A percentile compares a stretch with the other conserved stretches of the same genome.
These are phyloP conservation scores for Amaranthus cruentus DNA, from an alignment of 148 eudicot species.

Conservation along the genomic window DNA sequence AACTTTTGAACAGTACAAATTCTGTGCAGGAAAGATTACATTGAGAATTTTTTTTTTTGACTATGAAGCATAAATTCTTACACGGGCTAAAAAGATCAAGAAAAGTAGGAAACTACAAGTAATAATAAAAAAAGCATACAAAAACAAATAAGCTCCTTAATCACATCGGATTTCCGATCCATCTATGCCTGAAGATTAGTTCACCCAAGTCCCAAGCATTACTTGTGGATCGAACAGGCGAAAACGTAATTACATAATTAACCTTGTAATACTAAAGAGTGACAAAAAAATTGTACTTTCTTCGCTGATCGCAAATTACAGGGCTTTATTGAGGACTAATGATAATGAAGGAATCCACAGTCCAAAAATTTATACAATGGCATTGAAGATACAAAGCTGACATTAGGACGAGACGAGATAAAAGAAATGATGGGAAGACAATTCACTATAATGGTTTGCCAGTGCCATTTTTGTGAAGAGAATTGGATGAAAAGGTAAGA, in stretches of 20 bases:
- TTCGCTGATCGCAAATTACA: background rate
- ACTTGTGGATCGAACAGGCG: background rate
- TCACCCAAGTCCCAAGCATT: background rate
- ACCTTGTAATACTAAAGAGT: background rate
- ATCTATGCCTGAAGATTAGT: background rate
- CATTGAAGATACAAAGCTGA: too few relatives aligned
- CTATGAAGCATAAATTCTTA: background rate
- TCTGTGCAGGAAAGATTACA: background rate
- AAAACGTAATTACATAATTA: background rate
- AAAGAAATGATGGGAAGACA: too few relatives aligned
- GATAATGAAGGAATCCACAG: too few relatives aligned
- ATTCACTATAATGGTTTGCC: too few relatives aligned
- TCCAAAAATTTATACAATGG: too few relatives aligned
- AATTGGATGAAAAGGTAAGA: too few relatives aligned
- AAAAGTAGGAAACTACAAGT: background rate
- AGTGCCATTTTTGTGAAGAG: too few relatives aligned
- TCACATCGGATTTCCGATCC: background rate
- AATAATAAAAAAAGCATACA: background rate
- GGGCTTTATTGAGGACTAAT: too few relatives aligned
- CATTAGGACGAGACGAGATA: too few relatives aligned
- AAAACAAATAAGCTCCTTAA: background rate
- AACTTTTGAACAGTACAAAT: background rate
- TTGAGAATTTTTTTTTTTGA: background rate
- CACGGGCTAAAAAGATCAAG: background rate
- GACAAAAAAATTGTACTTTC: background rate